Conservation (phyloP, 2,329 filamentous ascomycete genomes). For the Aureobasidium sp. region DNA sequence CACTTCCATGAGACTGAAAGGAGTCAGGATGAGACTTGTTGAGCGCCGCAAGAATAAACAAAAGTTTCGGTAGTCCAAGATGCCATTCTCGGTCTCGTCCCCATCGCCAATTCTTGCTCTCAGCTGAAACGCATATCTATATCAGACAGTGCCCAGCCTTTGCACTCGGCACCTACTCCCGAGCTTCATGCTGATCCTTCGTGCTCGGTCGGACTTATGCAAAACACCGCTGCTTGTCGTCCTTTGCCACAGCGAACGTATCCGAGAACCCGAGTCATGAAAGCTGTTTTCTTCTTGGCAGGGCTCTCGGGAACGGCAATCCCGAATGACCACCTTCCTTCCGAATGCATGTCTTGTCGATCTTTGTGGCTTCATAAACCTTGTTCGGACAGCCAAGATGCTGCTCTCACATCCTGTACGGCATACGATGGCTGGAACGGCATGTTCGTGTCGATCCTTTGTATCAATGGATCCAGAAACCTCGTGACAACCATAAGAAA, state of each 20-base stretch:
- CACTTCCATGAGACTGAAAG: not conserved
- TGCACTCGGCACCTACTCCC: not conserved
- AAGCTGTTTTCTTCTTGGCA: not conserved
- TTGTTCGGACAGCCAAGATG: not conserved
- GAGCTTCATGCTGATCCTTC: not conserved
- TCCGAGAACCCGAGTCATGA: not conserved
- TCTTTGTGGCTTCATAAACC: not conserved
- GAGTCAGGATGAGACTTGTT: not conserved
- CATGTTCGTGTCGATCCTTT: not conserved
- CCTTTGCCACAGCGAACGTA: not conserved
- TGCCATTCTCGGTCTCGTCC: not conserved
- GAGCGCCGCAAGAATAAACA: not conserved
- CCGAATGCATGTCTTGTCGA: not conserved
- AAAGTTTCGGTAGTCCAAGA: not conserved
- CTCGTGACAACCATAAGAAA: too few relatives aligned
- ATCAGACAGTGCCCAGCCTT: slow-evolving; percentile 1
- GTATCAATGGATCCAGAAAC: not conserved
- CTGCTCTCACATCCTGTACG: not conserved
- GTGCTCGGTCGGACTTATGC: not conserved
- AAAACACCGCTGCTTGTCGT: not conserved
- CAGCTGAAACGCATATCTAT: not conserved
- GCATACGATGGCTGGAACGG: not conserved
- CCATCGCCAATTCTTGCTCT: not conserved
- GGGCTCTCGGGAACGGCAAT: not conserved
- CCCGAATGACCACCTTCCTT: not conserved